Evolutionary conservation across 257 asterid genomes (phyloP).

Genomic region (Cinchona pubescens): DNA sequence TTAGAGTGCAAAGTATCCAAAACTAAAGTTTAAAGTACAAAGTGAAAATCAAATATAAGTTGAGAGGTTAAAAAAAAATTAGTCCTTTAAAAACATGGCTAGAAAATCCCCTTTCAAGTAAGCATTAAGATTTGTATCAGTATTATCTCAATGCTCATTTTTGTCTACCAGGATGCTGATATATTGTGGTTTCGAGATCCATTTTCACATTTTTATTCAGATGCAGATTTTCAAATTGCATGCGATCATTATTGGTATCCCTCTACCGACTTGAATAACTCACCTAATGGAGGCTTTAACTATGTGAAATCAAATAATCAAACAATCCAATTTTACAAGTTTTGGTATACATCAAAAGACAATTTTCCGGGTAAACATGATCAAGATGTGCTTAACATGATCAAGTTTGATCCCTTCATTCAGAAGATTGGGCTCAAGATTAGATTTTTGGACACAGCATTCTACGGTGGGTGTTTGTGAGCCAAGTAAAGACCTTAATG

Average conservation of each 20-base stretch:
- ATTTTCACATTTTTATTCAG: slow-evolving; percentile 39
- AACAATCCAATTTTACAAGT: slow-evolving; percentile 45
- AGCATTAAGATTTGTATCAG: too few relatives aligned
- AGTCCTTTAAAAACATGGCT: too few relatives aligned
- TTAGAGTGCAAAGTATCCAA: too few relatives aligned
- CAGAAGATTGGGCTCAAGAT: slow-evolving; percentile 40
- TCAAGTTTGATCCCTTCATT: slow-evolving; percentile 36
- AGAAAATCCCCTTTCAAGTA: too few relatives aligned
- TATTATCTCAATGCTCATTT: too few relatives aligned
- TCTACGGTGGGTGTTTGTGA: slow-evolving; percentile 57
- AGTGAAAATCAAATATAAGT: too few relatives aligned
- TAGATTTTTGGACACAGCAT: slow-evolving; percentile 41
- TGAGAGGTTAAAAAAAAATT: too few relatives aligned
- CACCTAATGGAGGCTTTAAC: slow-evolving; percentile 52
- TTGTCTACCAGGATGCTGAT: slow-evolving; percentile 46
- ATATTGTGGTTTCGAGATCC: slow-evolving; percentile 59
- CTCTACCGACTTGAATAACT: slow-evolving; percentile 30
- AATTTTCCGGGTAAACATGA: slow-evolving; percentile 38
- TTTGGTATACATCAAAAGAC: slow-evolving; percentile 42
- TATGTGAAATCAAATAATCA: slow-evolving; percentile 39
- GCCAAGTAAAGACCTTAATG: slow-evolving; percentile 46
- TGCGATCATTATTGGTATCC: slow-evolving; percentile 33
- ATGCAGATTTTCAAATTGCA: slow-evolving; percentile 46
- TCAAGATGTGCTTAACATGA: slow-evolving; percentile 47
- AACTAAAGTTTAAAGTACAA: too few relatives aligned